Conservation (phyloP, 768 basidiomycete genomes). For the Gymnopilus dilepis region DNA sequence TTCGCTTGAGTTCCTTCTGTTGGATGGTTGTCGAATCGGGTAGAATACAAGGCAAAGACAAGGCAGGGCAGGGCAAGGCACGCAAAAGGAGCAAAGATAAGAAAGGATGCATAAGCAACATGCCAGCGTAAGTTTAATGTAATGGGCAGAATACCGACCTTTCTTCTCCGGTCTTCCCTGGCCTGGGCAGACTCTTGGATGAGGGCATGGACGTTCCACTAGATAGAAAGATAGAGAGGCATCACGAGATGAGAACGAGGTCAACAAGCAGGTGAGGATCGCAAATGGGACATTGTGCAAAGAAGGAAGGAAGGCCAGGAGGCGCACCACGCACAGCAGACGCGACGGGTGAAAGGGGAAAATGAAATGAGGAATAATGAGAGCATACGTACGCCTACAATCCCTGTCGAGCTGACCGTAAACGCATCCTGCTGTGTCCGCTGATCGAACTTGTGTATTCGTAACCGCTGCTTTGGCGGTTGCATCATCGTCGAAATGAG, state of each 20-base stretch:
- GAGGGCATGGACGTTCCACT: constrained; percentile 73
- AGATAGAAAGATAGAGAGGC: constrained; percentile 7
- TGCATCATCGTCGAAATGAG: constrained; percentile 66
- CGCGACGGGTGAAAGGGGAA: constrained; percentile 6
- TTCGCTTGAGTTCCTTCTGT: constrained; percentile 76
- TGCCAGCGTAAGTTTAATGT: background rate
- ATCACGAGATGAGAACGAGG: constrained; percentile 15
- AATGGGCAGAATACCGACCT: constrained; percentile 51
- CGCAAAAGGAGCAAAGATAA: constrained; percentile 10
- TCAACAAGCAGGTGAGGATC: constrained; percentile 7
- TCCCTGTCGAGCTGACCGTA: constrained; percentile 69
- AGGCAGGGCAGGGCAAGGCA: constrained; percentile 5
- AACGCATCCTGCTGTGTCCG: constrained; percentile 78
- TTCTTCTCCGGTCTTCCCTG: constrained; percentile 76
- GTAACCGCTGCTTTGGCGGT: constrained; percentile 73
- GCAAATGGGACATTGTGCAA: constrained; percentile 1
- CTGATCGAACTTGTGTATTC: constrained; percentile 65
- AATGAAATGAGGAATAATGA: constrained; percentile 15
- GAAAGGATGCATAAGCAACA: constrained; percentile 11
- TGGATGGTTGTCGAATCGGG: no score
- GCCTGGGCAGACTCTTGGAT: constrained; percentile 76
- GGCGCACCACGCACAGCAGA: constrained; percentile 7
- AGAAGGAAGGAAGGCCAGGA: constrained; percentile 11
- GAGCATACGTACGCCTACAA: constrained; percentile 66
- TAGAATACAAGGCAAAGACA: background rate